A percentile compares a stretch with the other conserved stretches of the same genome.
phyloP scores from a whole-genome alignment of 192 early-diverging fungal species.

The Funneliformis mosseae region DNA sequence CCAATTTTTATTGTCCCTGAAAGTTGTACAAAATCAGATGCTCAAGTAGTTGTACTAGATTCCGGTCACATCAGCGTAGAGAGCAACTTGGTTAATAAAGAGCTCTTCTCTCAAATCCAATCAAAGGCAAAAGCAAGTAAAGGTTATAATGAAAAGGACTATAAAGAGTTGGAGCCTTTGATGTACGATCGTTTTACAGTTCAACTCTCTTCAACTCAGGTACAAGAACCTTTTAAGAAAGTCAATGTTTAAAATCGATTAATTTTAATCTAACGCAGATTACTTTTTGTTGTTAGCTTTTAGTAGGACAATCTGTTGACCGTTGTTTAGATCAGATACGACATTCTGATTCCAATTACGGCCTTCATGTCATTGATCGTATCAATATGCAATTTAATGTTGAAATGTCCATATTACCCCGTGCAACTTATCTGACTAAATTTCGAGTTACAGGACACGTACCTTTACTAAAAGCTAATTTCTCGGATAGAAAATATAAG shows the following conservation, averaged over 20 bases:
- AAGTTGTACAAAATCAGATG: slow-evolving; percentile 54
- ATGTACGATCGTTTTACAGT: slow-evolving; percentile 94
- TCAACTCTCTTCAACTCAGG: slow-evolving; percentile 78
- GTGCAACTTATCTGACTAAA: slow-evolving; percentile 71
- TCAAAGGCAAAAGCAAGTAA: slow-evolving; percentile 67
- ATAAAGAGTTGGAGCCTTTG: slow-evolving; percentile 70
- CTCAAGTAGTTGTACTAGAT: slow-evolving; percentile 83
- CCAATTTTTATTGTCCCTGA: slow-evolving; percentile 93
- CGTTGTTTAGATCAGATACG: slow-evolving; percentile 71
- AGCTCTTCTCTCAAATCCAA: slow-evolving; percentile 68
- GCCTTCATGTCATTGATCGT: slow-evolving; percentile 84
- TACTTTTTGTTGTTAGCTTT: slow-evolving; percentile 42
- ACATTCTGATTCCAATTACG: slow-evolving; percentile 52
- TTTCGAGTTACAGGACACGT: slow-evolving; percentile 79
- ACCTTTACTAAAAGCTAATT: slow-evolving; percentile 82
- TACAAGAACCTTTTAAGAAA: slow-evolving; percentile 29
- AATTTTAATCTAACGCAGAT: slow-evolving; percentile 30
- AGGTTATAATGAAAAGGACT: slow-evolving; percentile 62
- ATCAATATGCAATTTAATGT: slow-evolving; percentile 83
- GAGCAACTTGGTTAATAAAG: slow-evolving; percentile 77
- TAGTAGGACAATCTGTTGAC: slow-evolving; percentile 76
- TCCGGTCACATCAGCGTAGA: slow-evolving; percentile 90
- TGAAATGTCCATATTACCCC: slow-evolving; percentile 83
- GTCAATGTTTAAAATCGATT: background rate
- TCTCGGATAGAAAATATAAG: slow-evolving; percentile 94